Evolutionary conservation across 2,329 filamentous ascomycete genomes (phyloP), one percentile per base, ranked within the genome.

Genomic region (Fusarium udum): DNA sequence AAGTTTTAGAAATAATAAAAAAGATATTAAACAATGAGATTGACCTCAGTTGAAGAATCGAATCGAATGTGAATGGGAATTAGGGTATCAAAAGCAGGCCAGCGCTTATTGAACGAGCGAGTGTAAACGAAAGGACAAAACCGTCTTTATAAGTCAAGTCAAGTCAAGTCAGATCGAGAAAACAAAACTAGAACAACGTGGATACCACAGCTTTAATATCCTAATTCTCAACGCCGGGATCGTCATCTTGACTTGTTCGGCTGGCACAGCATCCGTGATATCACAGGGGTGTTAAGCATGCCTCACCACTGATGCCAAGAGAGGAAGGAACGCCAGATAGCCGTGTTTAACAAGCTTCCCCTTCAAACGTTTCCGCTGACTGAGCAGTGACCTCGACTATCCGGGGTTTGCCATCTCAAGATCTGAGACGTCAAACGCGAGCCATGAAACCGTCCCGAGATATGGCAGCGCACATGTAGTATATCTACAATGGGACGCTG

Each of bases 41-140:
- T 52, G 32, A 39, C 36, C 62, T 64, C 55, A 34, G 11, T 70
- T 49, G 16, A 48, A 64, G 61, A 55, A 64, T 42, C 13, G 61
- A 65, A 66, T 34, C 16, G 61, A 65, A 66, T 24, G 40, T 52
- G 26, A 65, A 69, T 26, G 46, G 34, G 26, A 67, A 67, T 40
- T 36, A 32, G 24, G 34, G 34, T 56, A 72, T 72, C 61, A 69
- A 73, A 74, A 74, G 72, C 72, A 74, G 72, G 64, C 72, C 72
- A 74, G 72, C 65, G 72, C 72, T 74, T 74, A 51, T 69, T 70
- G 56, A 66, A 61, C 66, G 67, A 74, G 62, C 48, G 67, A 65
- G 71, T 62, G 57, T 62, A 57, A 60, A 63, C 32, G 63, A 72
- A 75, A 67, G 61, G 72, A 75, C 56, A 62, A 71, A 67, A 68